Evolutionary conservation across 2,329 filamentous ascomycete genomes (phyloP).

Genomic region (Alternaria tenuissima): DNA sequence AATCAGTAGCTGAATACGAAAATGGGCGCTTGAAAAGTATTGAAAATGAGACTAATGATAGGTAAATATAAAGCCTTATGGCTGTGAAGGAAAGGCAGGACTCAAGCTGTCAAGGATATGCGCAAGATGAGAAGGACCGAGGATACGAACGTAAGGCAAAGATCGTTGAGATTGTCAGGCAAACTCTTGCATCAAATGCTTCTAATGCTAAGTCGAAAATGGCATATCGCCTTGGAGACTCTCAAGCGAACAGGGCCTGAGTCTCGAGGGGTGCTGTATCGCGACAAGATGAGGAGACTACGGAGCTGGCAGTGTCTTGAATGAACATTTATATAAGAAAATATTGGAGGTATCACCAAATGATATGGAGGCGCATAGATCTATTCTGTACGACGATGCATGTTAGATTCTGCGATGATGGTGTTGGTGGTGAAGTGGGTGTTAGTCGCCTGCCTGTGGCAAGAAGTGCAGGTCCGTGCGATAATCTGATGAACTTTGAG

Average conservation of each 20-base stretch:
- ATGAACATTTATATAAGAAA: not conserved
- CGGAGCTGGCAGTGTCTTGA: not conserved
- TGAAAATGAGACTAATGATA: not conserved
- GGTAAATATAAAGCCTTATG: not conserved
- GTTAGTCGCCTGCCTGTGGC: not conserved
- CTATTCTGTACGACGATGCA: not conserved
- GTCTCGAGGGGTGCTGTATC: not conserved
- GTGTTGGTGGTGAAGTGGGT: not conserved
- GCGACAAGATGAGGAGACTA: not conserved
- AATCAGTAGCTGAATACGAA: not conserved
- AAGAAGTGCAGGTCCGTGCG: slow-evolving; percentile 23
- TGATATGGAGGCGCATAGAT: not conserved
- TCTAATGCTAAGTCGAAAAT: not conserved
- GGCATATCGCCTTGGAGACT: not conserved
- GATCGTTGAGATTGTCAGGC: not conserved
- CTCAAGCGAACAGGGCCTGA: not conserved
- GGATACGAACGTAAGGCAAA: not conserved
- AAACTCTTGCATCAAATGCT: not conserved
- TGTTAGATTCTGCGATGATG: not conserved
- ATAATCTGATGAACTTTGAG: slow-evolving; percentile 16
- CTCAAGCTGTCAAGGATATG: not conserved
- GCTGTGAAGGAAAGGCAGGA: not conserved
- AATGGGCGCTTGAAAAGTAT: not conserved
- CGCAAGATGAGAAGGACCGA: not conserved
- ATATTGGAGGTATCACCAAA: fast-evolving